Evolutionary conservation across 805 yeast genomes (phyloP).

Genomic region (Metschnikowia sp.): DNA sequence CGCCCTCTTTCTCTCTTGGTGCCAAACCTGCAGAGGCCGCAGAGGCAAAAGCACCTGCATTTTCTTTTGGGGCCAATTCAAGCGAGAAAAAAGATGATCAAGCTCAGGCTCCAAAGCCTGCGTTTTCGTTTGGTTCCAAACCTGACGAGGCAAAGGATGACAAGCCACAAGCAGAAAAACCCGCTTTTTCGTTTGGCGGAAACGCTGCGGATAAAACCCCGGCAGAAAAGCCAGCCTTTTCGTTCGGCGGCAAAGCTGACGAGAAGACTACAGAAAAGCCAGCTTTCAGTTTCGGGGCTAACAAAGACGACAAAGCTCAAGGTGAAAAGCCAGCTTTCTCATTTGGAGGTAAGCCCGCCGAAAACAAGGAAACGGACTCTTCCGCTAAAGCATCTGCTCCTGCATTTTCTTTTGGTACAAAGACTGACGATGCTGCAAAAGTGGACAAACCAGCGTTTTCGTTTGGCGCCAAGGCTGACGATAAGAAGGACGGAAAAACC

Average conservation of each 20-base stretch:
- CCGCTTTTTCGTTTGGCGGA: conserved; percentile 18
- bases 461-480: conserved; percentile 25
- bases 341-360: conserved; percentile 26
- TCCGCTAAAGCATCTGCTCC: not conserved
- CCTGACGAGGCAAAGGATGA: conserved; percentile 7
- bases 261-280: conserved; percentile 5
- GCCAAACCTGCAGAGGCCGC: conserved; percentile 16
- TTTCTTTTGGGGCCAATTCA: conserved; percentile 24
- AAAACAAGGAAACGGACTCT: conserved; percentile 15
- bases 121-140: conserved; percentile 22
- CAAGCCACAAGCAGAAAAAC: conserved; percentile 12
- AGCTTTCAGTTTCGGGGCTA: conserved; percentile 24
- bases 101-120: conserved; percentile 3
- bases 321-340: conserved; percentile 14
- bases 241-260: conserved; percentile 23
- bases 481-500: conserved; percentile 12
- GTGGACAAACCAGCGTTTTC: conserved; percentile 12
- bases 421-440: conserved; percentile 2
- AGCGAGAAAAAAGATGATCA: conserved; percentile 16
- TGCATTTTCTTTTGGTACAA: conserved; percentile 22
- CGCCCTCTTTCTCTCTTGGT: conserved; percentile 15
- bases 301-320: conserved; percentile 10
- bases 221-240: conserved; percentile 13
- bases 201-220: conserved; percentile 12
- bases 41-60: conserved; percentile 4